These are phyloP conservation scores for Trypanosoma platydactyli DNA, from an alignment of 208 protist genomes.

Conservation along the genomic window DNA sequence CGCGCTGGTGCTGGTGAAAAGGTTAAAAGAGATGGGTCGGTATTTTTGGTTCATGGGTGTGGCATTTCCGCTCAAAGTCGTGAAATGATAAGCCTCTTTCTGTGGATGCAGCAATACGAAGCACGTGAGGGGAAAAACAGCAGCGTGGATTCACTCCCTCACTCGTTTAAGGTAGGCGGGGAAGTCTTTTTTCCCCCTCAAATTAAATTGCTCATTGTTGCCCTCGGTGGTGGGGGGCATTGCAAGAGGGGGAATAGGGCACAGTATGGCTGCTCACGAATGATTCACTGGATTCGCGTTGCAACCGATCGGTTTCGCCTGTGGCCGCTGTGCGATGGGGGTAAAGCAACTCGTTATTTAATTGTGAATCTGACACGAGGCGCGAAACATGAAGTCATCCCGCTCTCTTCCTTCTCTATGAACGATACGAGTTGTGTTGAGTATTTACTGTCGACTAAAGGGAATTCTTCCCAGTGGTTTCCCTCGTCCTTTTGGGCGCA, in stretches of 20 bases:
- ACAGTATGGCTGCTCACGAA: background rate
- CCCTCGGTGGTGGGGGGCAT: background rate
- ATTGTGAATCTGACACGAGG: background rate
- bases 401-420: background rate
- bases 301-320: slow-evolving; percentile 13
- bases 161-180: background rate
- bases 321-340: background rate
- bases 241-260: background rate
- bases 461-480: slow-evolving; percentile 10
- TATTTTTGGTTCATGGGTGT: slow-evolving; percentile 8
- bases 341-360: background rate
- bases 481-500: slow-evolving; percentile 4
- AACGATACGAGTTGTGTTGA: background rate
- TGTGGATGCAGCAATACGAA: slow-evolving; percentile 3
- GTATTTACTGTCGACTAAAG: background rate
- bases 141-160: background rate
- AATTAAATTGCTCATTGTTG: background rate
- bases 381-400: background rate
- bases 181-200: background rate
- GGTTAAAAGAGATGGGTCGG: background rate
- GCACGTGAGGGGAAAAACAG: background rate
- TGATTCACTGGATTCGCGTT: slow-evolving; percentile 22
- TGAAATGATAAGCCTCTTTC: slow-evolving; percentile 4
- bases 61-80: background rate
- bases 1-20: background rate